Evolutionary conservation across 192 early-diverging fungal species (phyloP), one percentile per base, ranked within the genome.

Genomic region (Diversispora epigaea): DNA sequence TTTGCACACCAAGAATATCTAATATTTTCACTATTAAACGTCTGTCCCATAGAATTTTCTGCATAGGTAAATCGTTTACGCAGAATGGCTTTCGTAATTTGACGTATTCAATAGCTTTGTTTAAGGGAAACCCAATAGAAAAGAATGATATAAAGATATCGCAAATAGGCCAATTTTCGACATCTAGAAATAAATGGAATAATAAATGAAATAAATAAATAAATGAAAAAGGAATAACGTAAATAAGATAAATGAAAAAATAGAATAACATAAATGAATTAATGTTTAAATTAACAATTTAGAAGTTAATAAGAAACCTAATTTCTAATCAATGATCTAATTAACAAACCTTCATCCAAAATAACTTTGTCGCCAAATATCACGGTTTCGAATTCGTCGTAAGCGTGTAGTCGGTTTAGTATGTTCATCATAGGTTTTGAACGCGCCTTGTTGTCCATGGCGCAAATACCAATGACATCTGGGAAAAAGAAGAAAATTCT

Each of bases 61-160:
- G 97, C 82, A 95, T 88, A 19, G 87, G 86, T 32, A 99, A 85
- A 74, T 96, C 92, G 86, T 99, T 99, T 19, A 99, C 90, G 77
- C 91, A 92, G 73, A 92, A 95, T 41, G 96, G 96, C 14, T 87
- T 83, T 50, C 93, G 86, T 55, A 95, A 85, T 47, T 91, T 84
- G 15, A 93, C 89, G 76, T 99, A 99, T 64, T 91, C 82, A 55
- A 95, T 92, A 0, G 97, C 96, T 84, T 99, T 99, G 44, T 91
- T 86, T 15, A 99, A 82, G 6, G 97, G 97, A 75, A 99, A 99
- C 9, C 94, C 96, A 19, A 77, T 78, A 9, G 96, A 97, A 83
- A 97, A 99, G 84, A 99, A 99, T 14, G 94, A 93, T 39, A 99
- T 95, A 65, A 99, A 88, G 79, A 97, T 95, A 82, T 99, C 95